A percentile compares a stretch with the other conserved stretches of the same genome.
Conservation (phyloP, 352 stramenopile species). For the Phytophthora citrophthora region DNA sequence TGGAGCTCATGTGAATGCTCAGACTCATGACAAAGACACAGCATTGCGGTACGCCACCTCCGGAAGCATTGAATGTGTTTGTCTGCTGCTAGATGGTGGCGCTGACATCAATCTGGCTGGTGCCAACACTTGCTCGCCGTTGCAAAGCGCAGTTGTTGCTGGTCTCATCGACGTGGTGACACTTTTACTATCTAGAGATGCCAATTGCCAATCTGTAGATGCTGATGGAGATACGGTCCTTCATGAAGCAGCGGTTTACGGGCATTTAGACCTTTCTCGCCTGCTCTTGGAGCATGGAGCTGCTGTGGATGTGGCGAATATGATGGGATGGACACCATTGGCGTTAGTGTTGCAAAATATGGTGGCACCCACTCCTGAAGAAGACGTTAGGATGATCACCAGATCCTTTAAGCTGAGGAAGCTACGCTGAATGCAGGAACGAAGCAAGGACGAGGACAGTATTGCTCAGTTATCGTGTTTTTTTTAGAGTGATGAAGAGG, state of each 20-base stretch:
- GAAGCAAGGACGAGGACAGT: too few species aligned
- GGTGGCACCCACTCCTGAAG: too few species aligned
- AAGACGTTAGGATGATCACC: too few species aligned
- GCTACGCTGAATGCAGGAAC: too few species aligned
- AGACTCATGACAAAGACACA: background rate
- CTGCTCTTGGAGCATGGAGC: background rate
- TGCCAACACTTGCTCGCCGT: background rate
- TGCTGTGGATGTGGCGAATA: background rate
- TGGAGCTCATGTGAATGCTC: background rate
- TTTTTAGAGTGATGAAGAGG: too few species aligned
- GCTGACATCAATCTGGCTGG: background rate
- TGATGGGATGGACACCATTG: background rate
- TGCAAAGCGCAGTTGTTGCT: background rate
- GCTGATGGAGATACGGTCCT: background rate
- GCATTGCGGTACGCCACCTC: background rate
- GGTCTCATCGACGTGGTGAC: background rate
- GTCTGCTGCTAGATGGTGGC: background rate
- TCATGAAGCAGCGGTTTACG: background rate
- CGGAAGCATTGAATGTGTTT: background rate
- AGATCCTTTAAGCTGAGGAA: too few species aligned
- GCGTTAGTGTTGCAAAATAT: too few species aligned
- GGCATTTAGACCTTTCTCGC: background rate
- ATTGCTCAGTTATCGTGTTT: too few species aligned
- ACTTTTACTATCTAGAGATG: background rate
- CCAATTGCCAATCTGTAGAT: background rate